A percentile compares a stretch with the other conserved stretches of the same genome.
These are phyloP conservation scores for Drechmeria coniospora DNA, from an alignment of 2,329 filamentous ascomycete species.

Conservation along the genomic window DNA sequence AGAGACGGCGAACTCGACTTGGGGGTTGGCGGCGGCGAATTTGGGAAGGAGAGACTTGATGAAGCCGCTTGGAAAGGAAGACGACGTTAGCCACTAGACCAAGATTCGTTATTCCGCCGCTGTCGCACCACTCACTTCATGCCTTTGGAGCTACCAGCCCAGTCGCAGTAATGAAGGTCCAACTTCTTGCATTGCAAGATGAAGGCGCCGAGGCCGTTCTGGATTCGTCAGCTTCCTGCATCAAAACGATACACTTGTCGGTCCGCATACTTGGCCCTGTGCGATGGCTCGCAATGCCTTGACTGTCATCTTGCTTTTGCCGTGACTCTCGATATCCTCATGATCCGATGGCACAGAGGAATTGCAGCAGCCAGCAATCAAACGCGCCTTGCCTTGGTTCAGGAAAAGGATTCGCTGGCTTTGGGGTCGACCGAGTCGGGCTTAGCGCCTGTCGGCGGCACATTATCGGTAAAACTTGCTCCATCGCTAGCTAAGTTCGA, in stretches of 20 bases:
- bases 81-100: too few relatives aligned
- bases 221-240: slow-evolving; percentile 5
- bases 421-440: slow-evolving; percentile 7
- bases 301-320: slow-evolving; percentile 36
- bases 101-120: too few relatives aligned
- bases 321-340: slow-evolving; percentile 13
- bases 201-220: slow-evolving; percentile 97
- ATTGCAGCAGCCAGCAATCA: slow-evolving; percentile 6
- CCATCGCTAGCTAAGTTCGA: too few relatives aligned
- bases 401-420: slow-evolving; percentile 4
- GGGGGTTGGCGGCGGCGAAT: slow-evolving; percentile 70
- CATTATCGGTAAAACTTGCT: slow-evolving; percentile 9
- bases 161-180: slow-evolving; percentile 96
- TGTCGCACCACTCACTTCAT: slow-evolving; percentile 81
- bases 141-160: slow-evolving; percentile 79
- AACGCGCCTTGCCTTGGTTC: background rate
- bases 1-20: slow-evolving; percentile 83
- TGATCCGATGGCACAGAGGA: slow-evolving; percentile 8
- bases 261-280: slow-evolving; percentile 32
- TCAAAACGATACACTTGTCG: background rate
- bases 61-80: too few relatives aligned
- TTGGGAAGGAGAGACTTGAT: slow-evolving; percentile 58
- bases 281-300: slow-evolving; percentile 36
- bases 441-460: slow-evolving; percentile 11
- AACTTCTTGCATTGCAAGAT: slow-evolving; percentile 93